These are phyloP conservation scores for Piloderma croceum DNA, from an alignment of 768 basidiomycete species.

Conservation along the genomic window DNA sequence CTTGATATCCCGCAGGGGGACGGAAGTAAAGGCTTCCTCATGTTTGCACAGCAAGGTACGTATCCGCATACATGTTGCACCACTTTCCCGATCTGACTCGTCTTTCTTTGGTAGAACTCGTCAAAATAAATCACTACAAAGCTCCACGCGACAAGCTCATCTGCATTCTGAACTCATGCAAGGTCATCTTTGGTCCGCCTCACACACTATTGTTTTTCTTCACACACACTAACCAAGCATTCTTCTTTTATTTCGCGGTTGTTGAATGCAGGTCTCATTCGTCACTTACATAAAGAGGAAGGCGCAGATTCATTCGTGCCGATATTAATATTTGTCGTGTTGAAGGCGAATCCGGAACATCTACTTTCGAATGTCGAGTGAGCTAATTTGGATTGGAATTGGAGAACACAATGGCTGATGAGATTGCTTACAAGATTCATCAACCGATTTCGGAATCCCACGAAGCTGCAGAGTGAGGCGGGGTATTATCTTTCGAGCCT, in stretches of 20 bases:
- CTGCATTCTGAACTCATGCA: conserved; percentile 95
- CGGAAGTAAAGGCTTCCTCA: conserved; percentile 72
- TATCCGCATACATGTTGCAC: background rate
- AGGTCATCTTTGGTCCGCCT: conserved; percentile 91
- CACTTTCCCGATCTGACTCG: background rate
- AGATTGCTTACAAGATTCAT: conserved; percentile 65
- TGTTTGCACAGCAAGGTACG: conserved; percentile 84
- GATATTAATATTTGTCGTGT: conserved; percentile 87
- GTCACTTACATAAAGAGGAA: conserved; percentile 79
- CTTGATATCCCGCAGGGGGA: conserved; percentile 83
- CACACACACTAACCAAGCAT: background rate
- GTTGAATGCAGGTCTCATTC: conserved; percentile 63
- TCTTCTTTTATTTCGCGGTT: conserved; percentile 7
- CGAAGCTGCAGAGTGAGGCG: conserved; percentile 88
- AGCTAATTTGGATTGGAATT: conserved; percentile 19
- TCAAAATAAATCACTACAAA: conserved; percentile 98
- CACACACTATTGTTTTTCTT: conserved; percentile 7
- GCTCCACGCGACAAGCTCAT: conserved; percentile 98
- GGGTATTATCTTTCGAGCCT: conserved; percentile 97
- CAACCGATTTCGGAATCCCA: conserved; percentile 86
- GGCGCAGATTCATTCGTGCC: conserved; percentile 95
- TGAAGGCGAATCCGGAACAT: conserved; percentile 91
- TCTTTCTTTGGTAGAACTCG: conserved; percentile 53
- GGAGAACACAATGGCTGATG: background rate
- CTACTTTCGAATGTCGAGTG: conserved; percentile 94